phyloP scores from a whole-genome alignment of 306 rosid species.

The Inga leiocalycina region DNA sequence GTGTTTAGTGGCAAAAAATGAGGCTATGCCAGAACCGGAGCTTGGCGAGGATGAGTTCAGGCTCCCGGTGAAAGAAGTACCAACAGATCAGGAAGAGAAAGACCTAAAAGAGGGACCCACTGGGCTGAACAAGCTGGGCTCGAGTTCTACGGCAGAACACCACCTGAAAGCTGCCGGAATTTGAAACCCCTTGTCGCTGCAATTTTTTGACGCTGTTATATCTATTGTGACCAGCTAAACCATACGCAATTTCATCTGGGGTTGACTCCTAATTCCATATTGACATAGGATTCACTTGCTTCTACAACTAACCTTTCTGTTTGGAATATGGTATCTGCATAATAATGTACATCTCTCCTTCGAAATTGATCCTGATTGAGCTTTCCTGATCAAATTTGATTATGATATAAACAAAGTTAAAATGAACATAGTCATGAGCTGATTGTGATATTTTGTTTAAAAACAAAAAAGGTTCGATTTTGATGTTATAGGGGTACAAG shows the following conservation, averaged over 20 bases:
- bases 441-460: neutral
- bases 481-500: neutral
- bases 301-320: slow-evolving; percentile 25
- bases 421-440: neutral
- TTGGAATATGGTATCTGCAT: neutral
- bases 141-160: slow-evolving; percentile 77
- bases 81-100: slow-evolving; percentile 41
- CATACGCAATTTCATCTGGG: slow-evolving; percentile 8
- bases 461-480: neutral
- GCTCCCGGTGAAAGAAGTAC: slow-evolving; percentile 48
- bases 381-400: neutral
- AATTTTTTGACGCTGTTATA: slow-evolving; percentile 5
- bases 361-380: neutral
- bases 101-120: slow-evolving; percentile 56
- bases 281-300: slow-evolving; percentile 12
- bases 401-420: neutral
- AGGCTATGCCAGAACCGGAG: slow-evolving; percentile 48
- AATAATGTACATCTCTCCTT: neutral
- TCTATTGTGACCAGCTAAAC: too few species aligned
- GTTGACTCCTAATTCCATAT: slow-evolving; percentile 36
- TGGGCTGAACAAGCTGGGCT: slow-evolving; percentile 68
- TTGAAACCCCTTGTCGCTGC: neutral
- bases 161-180: slow-evolving; percentile 55
- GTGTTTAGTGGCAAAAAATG: slow-evolving; percentile 4
- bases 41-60: slow-evolving; percentile 65